Percentiles rank a stretch among this genome's conserved stretches.
These are phyloP conservation scores for Trifolium subterraneum DNA, from an alignment of 306 rosid species.

Conservation along the genomic window DNA sequence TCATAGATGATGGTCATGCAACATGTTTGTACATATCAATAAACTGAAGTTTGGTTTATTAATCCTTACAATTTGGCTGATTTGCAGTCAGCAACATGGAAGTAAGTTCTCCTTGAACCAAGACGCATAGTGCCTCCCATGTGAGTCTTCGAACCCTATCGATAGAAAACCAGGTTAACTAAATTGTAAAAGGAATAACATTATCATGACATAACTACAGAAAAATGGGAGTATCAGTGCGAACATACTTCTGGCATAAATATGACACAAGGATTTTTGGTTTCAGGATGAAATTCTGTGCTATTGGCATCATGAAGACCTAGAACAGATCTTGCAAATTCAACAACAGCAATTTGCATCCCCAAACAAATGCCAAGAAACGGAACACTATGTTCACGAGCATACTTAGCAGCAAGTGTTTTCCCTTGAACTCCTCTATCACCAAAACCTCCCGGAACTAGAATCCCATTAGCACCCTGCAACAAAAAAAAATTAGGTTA, in stretches of 20 bases:
- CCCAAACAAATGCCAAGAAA: slow-evolving; percentile 87
- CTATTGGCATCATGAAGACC: slow-evolving; percentile 75
- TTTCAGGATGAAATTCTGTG: slow-evolving; percentile 77
- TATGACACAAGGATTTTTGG: slow-evolving; percentile 77
- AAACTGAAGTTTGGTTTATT: slow-evolving; percentile 27
- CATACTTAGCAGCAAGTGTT: slow-evolving; percentile 85
- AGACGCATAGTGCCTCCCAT: slow-evolving; percentile 98
- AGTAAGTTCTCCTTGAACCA: slow-evolving; percentile 87
- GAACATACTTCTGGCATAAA: slow-evolving; percentile 88
- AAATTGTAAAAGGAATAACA: slow-evolving; percentile 15
- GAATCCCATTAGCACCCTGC: slow-evolving; percentile 88
- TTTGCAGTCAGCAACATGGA: slow-evolving; percentile 65
- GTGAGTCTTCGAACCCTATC: slow-evolving; percentile 88
- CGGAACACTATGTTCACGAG: slow-evolving; percentile 78
- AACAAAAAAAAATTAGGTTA: slow-evolving; percentile 41
- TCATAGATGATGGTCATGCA: slow-evolving; percentile 19
- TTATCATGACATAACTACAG: slow-evolving; percentile 2
- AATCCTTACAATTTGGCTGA: slow-evolving; percentile 83
- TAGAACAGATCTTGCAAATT: slow-evolving; percentile 75
- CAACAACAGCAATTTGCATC: slow-evolving; percentile 93
- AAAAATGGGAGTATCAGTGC: neutral
- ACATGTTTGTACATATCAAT: neutral
- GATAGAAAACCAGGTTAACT: slow-evolving; percentile 32
- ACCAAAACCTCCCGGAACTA: slow-evolving; percentile 94
- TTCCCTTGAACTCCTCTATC: slow-evolving; percentile 88